Base-by-base conservation (phyloP, 148 eudicot species). In the Vaccinium myrtillus region DNA sequence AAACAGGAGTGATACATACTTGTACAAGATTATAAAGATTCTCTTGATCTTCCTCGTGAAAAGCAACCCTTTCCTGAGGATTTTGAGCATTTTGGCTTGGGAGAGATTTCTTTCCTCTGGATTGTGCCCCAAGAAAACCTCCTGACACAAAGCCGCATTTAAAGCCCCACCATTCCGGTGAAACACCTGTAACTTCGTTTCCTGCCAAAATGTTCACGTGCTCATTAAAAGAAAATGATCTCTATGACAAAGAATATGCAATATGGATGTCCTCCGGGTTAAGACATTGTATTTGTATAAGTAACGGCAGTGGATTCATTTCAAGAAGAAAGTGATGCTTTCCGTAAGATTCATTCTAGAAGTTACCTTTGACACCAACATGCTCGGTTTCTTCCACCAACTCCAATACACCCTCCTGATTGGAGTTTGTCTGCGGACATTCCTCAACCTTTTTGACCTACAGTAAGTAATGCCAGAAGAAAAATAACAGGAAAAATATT, bases 1-100 rank as follows among this genome's bases (percentile, higher is more conserved):
- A 78, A 79, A 21, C 55, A 49, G 69, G 9, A 71, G 25, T 25
- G 16, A 78, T 25, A 53, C 97, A 84, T 87, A 95, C 99, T 82
- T 95, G 99, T 71, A 90, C 95, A 84, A 94, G 94, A 9, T 95
- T 94, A 90, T 97, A 97, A 84, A 97, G 94, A 88, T 94, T 92
- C 87, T 95, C 98, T 89, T 97, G 98, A 91, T 97, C 99, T 76
- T 97, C 93, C 88, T 97, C 99, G 75, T 84, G 85, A 89, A 97
- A 97, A 75, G 92, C 90, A 53, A 84, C 92, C 80, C 92, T 94
- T 84, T 91, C 86, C 14, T 74, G 87, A 83, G 69, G 73, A 49
- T 89, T 82, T 80, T 84, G 84, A 70, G 84, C 85, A 80, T 88
- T 87, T 49, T 76, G 32, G 39, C 85, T 70, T 16, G 76, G 25